Percentiles rank a stretch among this genome's conserved stretches.
These are phyloP conservation scores for Rhododendron simsii DNA, from an alignment of 148 eudicot genomes.

Conservation along the genomic window DNA sequence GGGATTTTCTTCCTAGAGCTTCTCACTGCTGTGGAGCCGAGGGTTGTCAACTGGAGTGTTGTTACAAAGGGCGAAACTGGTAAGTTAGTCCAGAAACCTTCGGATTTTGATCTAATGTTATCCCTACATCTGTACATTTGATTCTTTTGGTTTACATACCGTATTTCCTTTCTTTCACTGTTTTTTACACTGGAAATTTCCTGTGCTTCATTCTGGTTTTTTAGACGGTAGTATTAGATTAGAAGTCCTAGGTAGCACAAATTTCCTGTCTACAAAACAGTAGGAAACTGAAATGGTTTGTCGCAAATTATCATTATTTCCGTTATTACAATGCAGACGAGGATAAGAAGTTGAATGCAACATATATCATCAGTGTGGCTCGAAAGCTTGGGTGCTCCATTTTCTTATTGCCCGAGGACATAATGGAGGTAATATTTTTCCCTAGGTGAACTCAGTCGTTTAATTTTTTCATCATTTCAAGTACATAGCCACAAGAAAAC, in stretches of 20 bases:
- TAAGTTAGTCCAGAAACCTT: slow-evolving; percentile 17
- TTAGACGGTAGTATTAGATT: neutral
- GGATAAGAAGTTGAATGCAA: slow-evolving; percentile 82
- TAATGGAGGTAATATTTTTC: slow-evolving; percentile 57
- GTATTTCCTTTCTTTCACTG: neutral
- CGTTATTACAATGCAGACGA: slow-evolving; percentile 48
- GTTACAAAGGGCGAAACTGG: slow-evolving; percentile 86
- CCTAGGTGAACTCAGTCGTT: neutral
- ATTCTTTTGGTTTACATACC: neutral
- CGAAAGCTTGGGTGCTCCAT: slow-evolving; percentile 95
- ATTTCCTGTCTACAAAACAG: neutral
- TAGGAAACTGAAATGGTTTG: neutral
- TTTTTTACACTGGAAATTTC: neutral
- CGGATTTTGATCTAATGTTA: neutral
- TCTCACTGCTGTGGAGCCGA: slow-evolving; percentile 81
- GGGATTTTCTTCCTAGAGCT: slow-evolving; percentile 87
- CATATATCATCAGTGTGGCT: slow-evolving; percentile 90
- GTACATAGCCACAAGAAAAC: neutral
- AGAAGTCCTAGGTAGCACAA: neutral
- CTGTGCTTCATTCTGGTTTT: neutral
- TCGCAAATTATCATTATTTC: neutral
- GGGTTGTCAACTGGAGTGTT: slow-evolving; percentile 89
- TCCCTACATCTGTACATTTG: neutral
- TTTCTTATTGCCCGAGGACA: slow-evolving; percentile 93
- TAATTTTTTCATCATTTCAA: neutral